phyloP scores from a whole-genome alignment of 441 rosid species.

The Populus hybrid region DNA sequence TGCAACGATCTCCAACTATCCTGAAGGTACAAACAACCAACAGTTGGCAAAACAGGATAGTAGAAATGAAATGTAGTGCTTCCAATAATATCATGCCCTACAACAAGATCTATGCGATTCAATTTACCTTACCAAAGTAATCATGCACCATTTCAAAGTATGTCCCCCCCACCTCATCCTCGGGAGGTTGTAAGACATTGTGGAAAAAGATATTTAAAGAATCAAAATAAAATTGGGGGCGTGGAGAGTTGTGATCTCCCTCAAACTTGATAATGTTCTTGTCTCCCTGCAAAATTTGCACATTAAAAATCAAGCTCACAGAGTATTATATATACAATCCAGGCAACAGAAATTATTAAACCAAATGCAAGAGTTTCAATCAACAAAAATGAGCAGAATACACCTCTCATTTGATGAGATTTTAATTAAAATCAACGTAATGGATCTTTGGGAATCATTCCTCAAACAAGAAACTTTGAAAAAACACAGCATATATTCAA shows the following conservation, averaged over 20 bases:
- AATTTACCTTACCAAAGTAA: conserved; percentile 80
- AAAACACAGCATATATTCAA: not conserved
- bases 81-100: conserved; percentile 16
- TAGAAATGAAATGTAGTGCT: conserved; percentile 20
- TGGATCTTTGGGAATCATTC: not conserved
- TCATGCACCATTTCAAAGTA: conserved; percentile 59
- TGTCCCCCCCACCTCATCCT: conserved; percentile 65
- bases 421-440: not conserved
- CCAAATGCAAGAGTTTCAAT: conserved; percentile 8
- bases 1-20: conserved; percentile 58
- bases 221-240: conserved; percentile 95
- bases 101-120: conserved; percentile 16
- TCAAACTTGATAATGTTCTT: conserved; percentile 96
- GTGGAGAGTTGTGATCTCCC: conserved; percentile 98
- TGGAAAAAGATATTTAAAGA: conserved; percentile 94
- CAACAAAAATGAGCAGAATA: not conserved
- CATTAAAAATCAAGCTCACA: conserved; percentile 16
- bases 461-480: not conserved
- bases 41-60: conserved; percentile 20
- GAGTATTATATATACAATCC: not conserved
- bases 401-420: not conserved
- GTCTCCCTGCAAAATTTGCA: conserved; percentile 71
- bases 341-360: conserved; percentile 6
- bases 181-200: conserved; percentile 93
- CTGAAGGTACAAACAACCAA: conserved; percentile 48